Percentiles rank a stretch among this genome's conserved stretches.
Evolutionary conservation across 2,329 filamentous ascomycete genomes (phyloP).

Genomic region (Calonectria montana): DNA sequence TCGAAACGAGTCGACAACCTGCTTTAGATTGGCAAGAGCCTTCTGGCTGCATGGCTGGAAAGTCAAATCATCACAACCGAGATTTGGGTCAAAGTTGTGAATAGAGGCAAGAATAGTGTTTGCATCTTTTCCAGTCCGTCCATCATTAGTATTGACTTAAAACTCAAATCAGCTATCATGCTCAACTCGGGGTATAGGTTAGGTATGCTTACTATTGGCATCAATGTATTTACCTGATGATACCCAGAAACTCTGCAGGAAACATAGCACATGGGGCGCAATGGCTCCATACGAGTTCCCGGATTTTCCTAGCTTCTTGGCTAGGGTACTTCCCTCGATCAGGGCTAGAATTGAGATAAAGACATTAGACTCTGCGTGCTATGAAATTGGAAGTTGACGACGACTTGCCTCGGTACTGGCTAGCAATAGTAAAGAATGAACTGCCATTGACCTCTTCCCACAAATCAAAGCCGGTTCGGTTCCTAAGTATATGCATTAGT

Average conservation of each 20-base stretch:
- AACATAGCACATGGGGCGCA: slow-evolving; percentile 78
- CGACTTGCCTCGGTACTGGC: slow-evolving; percentile 71
- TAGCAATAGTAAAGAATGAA: slow-evolving; percentile 82
- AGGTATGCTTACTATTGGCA: slow-evolving; percentile 69
- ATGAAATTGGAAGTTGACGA: no score
- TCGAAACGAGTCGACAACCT: slow-evolving; percentile 80
- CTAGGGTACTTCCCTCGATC: slow-evolving; percentile 74
- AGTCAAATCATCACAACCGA: slow-evolving; percentile 74
- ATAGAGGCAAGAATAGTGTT: slow-evolving; percentile 77
- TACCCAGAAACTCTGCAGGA: slow-evolving; percentile 80
- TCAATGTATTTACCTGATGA: slow-evolving; percentile 68
- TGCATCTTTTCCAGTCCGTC: slow-evolving; percentile 76
- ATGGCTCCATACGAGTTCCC: slow-evolving; percentile 71
- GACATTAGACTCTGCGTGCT: not conserved
- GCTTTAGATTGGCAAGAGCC: slow-evolving; percentile 81
- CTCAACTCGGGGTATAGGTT: not conserved
- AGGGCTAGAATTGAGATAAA: slow-evolving; percentile 54
- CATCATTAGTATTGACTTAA: slow-evolving; percentile 66
- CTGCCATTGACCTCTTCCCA: slow-evolving; percentile 85
- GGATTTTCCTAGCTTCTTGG: slow-evolving; percentile 69
- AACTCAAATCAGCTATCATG: not conserved
- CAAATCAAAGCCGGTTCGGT: slow-evolving; percentile 75
- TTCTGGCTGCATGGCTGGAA: slow-evolving; percentile 82
- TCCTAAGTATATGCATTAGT: slow-evolving; percentile 49
- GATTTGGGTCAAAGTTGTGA: slow-evolving; percentile 75